A percentile compares a stretch with the other conserved stretches of the same genome.
Evolutionary conservation across 129 eudicot genomes (phyloP).

Genomic region (Helianthus tuberosus): DNA sequence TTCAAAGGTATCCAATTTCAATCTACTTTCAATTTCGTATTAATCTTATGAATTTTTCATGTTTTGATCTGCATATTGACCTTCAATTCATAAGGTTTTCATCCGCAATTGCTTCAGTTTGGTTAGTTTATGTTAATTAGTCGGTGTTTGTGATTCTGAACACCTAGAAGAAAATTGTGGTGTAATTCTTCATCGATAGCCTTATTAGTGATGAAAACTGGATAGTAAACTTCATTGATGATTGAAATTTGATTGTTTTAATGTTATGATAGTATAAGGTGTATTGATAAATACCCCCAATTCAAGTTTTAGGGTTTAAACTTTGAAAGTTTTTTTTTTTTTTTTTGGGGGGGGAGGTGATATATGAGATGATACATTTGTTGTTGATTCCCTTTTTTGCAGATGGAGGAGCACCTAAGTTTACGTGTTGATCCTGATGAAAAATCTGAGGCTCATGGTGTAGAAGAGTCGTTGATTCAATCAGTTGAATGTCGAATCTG

Average conservation of each 20-base stretch:
- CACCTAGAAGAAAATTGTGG: conserved; percentile 1
- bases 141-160: conserved; percentile 3
- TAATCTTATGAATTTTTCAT: not conserved
- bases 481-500: conserved; percentile 77
- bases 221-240: not conserved
- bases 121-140: not conserved
- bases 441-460: conserved; percentile 35
- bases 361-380: not conserved
- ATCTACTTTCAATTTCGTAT: conserved; percentile 16
- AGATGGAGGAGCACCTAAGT: conserved; percentile 68
- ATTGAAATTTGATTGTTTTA: not conserved
- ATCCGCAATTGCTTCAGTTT: conserved; percentile 21
- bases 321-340: not conserved
- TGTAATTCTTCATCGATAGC: not conserved
- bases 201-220: not conserved
- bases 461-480: conserved; percentile 62
- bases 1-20: conserved; percentile 18
- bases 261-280: not conserved
- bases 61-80: not conserved
- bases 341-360: not conserved
- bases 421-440: conserved; percentile 52
- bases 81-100: conserved; percentile 3
- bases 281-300: not conserved
- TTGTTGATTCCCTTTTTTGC: conserved; percentile 24
- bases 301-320: conserved; percentile 19